phyloP scores from a whole-genome alignment of 768 basidiomycete genomes.

The Tremella fuciformis region DNA sequence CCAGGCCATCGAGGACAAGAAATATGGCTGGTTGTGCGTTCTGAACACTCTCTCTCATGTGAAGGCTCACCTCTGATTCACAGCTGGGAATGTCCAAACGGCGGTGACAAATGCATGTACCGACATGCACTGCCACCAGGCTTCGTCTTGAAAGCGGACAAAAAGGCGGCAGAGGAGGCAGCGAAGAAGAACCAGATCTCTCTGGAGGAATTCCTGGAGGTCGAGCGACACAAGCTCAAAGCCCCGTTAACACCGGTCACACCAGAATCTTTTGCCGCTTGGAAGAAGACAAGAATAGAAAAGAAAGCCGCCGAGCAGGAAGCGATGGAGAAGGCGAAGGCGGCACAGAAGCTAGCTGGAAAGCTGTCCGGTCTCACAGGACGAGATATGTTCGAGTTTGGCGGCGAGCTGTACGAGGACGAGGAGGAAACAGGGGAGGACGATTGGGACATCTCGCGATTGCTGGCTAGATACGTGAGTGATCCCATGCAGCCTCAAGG shows the following conservation, averaged over 20 bases:
- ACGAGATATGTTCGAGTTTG: constrained; percentile 73
- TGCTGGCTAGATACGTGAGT: constrained; percentile 49
- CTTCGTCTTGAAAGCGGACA: constrained; percentile 90
- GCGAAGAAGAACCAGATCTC: constrained; percentile 81
- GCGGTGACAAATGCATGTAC: constrained; percentile 75
- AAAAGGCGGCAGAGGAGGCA: constrained; percentile 84
- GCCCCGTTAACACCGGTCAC: constrained; percentile 81
- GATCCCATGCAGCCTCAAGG: neutral
- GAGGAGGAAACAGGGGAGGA: constrained; percentile 43
- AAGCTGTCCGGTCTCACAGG: constrained; percentile 93
- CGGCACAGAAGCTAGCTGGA: constrained; percentile 74
- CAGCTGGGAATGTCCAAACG: constrained; percentile 51
- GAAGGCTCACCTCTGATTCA: neutral
- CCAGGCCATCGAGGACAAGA: constrained; percentile 87
- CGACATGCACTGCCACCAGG: constrained; percentile 93
- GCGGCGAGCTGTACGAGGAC: constrained; percentile 46
- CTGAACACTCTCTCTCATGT: neutral
- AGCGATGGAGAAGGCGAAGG: constrained; percentile 75
- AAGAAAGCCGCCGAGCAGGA: constrained; percentile 91
- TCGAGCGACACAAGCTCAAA: constrained; percentile 91
- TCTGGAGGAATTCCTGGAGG: constrained; percentile 94
- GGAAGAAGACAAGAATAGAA: constrained; percentile 93
- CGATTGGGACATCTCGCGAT: constrained; percentile 51
- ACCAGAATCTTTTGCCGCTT: constrained; percentile 79
- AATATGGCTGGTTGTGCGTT: constrained; percentile 59